These are phyloP conservation scores for Talaromyces wortmannii DNA, from an alignment of 495 filamentous ascomycete species.

Conservation along the genomic window DNA sequence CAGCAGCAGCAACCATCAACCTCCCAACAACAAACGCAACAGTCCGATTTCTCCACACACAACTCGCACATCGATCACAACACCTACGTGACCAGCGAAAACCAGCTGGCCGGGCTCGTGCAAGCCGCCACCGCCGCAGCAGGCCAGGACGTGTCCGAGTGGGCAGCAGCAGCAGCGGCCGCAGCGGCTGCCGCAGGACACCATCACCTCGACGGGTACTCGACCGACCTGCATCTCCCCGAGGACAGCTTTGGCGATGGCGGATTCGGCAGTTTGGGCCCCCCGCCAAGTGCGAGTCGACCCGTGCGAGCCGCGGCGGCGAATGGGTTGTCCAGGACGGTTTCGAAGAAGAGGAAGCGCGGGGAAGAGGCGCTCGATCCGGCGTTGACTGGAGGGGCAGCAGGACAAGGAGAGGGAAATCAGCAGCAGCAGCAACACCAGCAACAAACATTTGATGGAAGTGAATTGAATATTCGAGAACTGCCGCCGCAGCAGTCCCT, in stretches of 20 bases:
- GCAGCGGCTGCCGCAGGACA: constrained; percentile 30
- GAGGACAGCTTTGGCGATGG: constrained; percentile 36
- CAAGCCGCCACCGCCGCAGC: constrained; percentile 48
- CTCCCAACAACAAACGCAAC: neutral
- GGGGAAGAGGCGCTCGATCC: constrained; percentile 39
- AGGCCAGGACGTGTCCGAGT: constrained; percentile 40
- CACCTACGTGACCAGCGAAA: constrained; percentile 35
- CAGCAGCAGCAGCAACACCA: constrained; percentile 18
- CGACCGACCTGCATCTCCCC: constrained; percentile 31
- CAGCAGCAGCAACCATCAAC: constrained; percentile 3
- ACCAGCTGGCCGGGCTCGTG: constrained; percentile 45
- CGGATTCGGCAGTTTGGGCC: constrained; percentile 26
- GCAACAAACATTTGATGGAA: constrained; percentile 13
- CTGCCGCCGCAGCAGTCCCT: constrained; percentile 24
- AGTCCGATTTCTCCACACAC: constrained; percentile 15
- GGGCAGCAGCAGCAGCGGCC: constrained; percentile 28
- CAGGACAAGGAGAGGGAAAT: constrained; percentile 12
- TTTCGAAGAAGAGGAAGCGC: constrained; percentile 38
- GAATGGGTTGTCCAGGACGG: constrained; percentile 52
- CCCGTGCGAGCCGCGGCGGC: constrained; percentile 13
- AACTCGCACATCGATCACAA: constrained; percentile 26
- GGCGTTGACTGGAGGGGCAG: constrained; percentile 23
- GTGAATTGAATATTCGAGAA: constrained; percentile 28
- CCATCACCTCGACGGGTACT: constrained; percentile 33
- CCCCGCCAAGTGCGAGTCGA: constrained; percentile 19